phyloP scores from a whole-genome alignment of 2,329 filamentous ascomycete genomes.

The Cladosporium sphaerospermum region DNA sequence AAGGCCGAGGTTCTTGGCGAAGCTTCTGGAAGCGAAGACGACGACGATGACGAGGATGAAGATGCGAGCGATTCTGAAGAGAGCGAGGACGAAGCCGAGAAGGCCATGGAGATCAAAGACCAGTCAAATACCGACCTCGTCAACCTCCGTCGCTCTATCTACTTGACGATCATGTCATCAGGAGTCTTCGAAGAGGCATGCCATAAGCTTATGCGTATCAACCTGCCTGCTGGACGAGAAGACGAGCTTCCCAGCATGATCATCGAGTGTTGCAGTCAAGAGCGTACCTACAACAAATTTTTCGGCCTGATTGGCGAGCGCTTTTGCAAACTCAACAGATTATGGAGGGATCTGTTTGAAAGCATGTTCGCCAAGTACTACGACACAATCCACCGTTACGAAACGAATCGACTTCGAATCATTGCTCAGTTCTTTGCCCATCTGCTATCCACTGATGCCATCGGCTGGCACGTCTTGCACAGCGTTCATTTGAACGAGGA shows the following conservation, averaged over 20 bases:
- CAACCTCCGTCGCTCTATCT: constrained; percentile 87
- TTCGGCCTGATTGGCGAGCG: constrained; percentile 91
- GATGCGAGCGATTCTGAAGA: constrained; percentile 53
- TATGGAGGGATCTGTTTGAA: constrained; percentile 92
- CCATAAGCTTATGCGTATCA: constrained; percentile 88
- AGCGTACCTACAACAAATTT: constrained; percentile 96
- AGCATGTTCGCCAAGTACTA: constrained; percentile 88
- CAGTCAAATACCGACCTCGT: constrained; percentile 94
- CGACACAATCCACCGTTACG: constrained; percentile 93
- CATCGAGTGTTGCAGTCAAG: constrained; percentile 92
- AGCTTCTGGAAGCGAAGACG: constrained; percentile 67
- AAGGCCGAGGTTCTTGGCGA: constrained; percentile 94
- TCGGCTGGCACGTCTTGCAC: constrained; percentile 86
- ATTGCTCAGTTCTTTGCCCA: constrained; percentile 94
- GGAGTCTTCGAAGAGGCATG: constrained; percentile 94
- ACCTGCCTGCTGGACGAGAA: constrained; percentile 79
- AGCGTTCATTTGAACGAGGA: constrained; percentile 89
- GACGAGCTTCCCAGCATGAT: constrained; percentile 92
- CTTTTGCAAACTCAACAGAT: constrained; percentile 89
- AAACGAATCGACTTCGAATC: constrained; percentile 90
- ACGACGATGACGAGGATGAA: constrained; percentile 60
- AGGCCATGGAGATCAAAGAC: constrained; percentile 89
- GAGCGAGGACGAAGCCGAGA: constrained; percentile 69
- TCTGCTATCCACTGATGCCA: constrained; percentile 76
- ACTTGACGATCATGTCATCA: constrained; percentile 94